These are phyloP conservation scores for Pythium plurisporium DNA, from an alignment of 352 stramenopile genomes.

Conservation along the genomic window DNA sequence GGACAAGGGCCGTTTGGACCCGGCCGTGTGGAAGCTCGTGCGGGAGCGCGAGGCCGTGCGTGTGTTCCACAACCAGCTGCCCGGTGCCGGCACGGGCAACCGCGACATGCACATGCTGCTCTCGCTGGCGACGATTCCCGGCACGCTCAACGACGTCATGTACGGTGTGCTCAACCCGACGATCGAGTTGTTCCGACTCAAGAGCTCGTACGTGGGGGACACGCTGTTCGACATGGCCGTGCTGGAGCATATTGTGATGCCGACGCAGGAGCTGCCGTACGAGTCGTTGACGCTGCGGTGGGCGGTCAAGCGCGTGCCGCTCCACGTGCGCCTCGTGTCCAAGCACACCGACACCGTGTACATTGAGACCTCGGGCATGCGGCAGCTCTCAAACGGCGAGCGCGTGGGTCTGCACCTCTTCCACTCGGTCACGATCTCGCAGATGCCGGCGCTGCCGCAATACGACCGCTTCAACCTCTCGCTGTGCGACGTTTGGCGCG, in stretches of 20 bases:
- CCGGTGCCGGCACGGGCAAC: slow-evolving; percentile 11
- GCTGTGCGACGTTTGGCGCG: slow-evolving; percentile 39
- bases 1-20: slow-evolving; percentile 28
- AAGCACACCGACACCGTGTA: slow-evolving; percentile 52
- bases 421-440: slow-evolving; percentile 51
- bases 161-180: slow-evolving; percentile 39
- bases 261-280: slow-evolving; percentile 41
- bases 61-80: slow-evolving; percentile 37
- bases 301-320: slow-evolving; percentile 38
- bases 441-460: slow-evolving; percentile 31
- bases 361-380: slow-evolving; percentile 47
- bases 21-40: slow-evolving; percentile 36
- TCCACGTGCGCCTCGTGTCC: slow-evolving; percentile 33
- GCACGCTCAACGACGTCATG: slow-evolving; percentile 51
- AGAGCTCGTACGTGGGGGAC: slow-evolving; percentile 41
- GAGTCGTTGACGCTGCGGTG: slow-evolving; percentile 51
- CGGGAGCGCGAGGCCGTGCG: slow-evolving; percentile 36
- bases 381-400: slow-evolving; percentile 33
- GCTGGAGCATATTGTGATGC: slow-evolving; percentile 34
- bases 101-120: slow-evolving; percentile 11
- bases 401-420: slow-evolving; percentile 48
- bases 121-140: slow-evolving; percentile 31
- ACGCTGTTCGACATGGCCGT: slow-evolving; percentile 40
- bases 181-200: slow-evolving; percentile 41
- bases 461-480: slow-evolving; percentile 48